Evolutionary conservation across 495 filamentous ascomycete species (phyloP), one percentile per base, ranked within the genome.

Genomic region (Lentithecium fluviatile): DNA sequence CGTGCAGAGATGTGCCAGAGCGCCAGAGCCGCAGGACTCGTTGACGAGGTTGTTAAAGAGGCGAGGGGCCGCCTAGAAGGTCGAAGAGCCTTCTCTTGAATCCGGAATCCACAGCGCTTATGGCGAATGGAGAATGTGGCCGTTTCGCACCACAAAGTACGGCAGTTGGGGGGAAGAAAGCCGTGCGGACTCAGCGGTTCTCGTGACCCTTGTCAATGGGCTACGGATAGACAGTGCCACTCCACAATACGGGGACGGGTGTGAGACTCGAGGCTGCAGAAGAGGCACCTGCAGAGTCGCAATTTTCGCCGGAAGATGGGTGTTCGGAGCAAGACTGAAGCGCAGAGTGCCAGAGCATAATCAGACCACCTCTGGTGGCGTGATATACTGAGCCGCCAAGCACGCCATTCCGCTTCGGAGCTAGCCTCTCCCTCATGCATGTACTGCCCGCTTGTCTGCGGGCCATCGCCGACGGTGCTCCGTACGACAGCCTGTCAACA

Each of bases 331-430:
- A 46, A 34, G 0, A 34, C 20, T 64, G 60, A 64, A 29, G 40
- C 20, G 45, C 5, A 21, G 8, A 32, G 38, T 17, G 37, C 52
- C 34, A 56, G 23, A 17, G 24, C 10, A 17, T 47, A 24, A 42
- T 64, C 60, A 64, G 60, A 21, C 60, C 60, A 64, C 53, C 6
- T 34, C 26, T 48, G 26, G 54, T 64, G 60, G 60, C 54, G 53
- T 64, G 60, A 64, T 26, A 43, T 56, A 37, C 32, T 43, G 40
- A 15, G 40, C 13, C 3, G 4, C 10, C 29, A 10, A 4, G 3
- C 4, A 3, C 29, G 10, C 29, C 29, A 32, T 32, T 3, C 29
- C 29, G 29, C 29, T 32, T 32, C 29, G 3, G 29, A 10, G 4
- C 29, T 32, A 32, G 29, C 29, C 29, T 10, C 3, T 10, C n/a